Evolutionary conservation across 2,329 filamentous ascomycete genomes (phyloP), one percentile per base, ranked within the genome.

Genomic region (Chaetomium sp.): DNA sequence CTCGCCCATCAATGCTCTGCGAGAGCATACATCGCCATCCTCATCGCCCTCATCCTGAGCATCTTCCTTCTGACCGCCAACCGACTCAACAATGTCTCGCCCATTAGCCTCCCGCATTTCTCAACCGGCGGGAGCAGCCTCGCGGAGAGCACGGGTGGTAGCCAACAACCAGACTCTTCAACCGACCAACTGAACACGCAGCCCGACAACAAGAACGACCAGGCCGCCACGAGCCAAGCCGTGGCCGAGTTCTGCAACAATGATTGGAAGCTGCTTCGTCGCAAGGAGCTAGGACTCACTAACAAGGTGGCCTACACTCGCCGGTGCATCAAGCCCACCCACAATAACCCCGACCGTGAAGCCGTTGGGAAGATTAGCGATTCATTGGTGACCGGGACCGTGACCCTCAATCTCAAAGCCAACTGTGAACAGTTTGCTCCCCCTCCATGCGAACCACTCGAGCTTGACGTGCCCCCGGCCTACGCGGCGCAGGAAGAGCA

Each of bases 401-500:
- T 65, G 5, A 61, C 63, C n/a, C 56, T 73, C 58, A 65, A 72
- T 52, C 56, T 73, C 6, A 61, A 49, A 59, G 62, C 60, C 55
- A 38, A 52, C 35, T 75, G 61, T 57, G 63, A 51, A 37, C 51
- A 62, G 14, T 51, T 61, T 44, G 52, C 61, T n/a, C 57, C 67
- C 3, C 64, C 66, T 3, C 62, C 66, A 2, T 72, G 75, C 59
- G 72, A 79, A 10, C 71, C 76, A 1, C 67, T 84, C 14, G 63
- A 69, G 0, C 64, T 84, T 6, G 63, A 70, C 3, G 78, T 83
- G 0, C 74, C 79, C 0, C 61, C 62, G 0, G 71, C 75, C 0
- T 75, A 74, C 49, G 73, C 76, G 0, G 63, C 65, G 35, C 62
- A 68, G 35, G 71, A 71, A 34, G 62, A 68, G 38, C 72, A 71